Conservation (phyloP, 805 yeast species). For the Candida ovalis region DNA sequence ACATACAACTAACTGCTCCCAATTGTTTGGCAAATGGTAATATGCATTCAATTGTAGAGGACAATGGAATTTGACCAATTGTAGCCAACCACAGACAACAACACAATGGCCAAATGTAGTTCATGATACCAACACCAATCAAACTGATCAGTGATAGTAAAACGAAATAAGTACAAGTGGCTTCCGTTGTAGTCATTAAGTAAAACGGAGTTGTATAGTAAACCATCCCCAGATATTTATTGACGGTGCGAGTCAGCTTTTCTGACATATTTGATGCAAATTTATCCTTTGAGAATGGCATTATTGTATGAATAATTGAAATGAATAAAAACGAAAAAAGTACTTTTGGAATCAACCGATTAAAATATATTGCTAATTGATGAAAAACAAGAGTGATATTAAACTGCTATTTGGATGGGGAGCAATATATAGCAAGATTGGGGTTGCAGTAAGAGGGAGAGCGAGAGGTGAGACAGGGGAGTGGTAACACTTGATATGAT, state of each 20-base stretch:
- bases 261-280: background rate
- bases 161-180: conserved; percentile 12
- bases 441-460: too few species aligned
- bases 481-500: too few species aligned
- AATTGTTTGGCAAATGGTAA: background rate
- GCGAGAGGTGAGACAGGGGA: too few species aligned
- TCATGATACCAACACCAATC: conserved; percentile 8
- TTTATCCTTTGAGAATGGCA: background rate
- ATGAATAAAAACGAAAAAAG: background rate
- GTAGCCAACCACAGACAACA: background rate
- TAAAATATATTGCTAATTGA: too few species aligned
- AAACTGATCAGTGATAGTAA: conserved; percentile 6
- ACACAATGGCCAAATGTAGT: conserved; percentile 2
- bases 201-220: conserved; percentile 22
- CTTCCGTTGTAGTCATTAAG: conserved; percentile 20
- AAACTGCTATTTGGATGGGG: too few species aligned
- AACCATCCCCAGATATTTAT: conserved; percentile 11
- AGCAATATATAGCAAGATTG: too few species aligned
- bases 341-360: background rate
- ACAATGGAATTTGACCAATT: background rate
- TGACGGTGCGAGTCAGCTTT: background rate
- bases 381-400: too few species aligned
- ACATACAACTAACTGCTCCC: background rate
- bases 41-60: background rate
- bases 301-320: background rate